Conservation (phyloP, 352 stramenopile species). For the Pythium insidiosum region DNA sequence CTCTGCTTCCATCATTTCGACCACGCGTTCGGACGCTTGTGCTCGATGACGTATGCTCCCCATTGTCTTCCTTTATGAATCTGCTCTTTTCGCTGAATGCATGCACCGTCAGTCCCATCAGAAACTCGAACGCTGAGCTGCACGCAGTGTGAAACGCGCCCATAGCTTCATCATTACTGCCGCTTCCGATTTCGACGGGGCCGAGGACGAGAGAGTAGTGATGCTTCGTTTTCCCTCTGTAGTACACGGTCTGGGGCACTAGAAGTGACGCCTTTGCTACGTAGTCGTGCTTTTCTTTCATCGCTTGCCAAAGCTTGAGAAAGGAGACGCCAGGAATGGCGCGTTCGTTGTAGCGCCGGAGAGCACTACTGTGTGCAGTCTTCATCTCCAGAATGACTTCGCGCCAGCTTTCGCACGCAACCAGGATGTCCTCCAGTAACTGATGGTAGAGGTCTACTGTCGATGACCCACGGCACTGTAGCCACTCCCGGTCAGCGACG, state of each 20-base stretch:
- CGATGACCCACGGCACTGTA: constrained; percentile 28
- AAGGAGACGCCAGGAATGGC: constrained; percentile 31
- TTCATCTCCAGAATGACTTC: constrained; percentile 32
- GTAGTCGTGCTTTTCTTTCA: constrained; percentile 28
- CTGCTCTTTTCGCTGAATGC: too few species aligned
- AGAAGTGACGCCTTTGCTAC: constrained; percentile 21
- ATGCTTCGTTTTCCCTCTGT: constrained; percentile 30
- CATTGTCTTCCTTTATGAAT: too few species aligned
- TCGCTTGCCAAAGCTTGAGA: constrained; percentile 37
- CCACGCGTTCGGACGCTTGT: too few species aligned
- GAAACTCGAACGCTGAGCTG: constrained; percentile 29
- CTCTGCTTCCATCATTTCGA: too few species aligned
- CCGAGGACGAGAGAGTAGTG: constrained; percentile 59
- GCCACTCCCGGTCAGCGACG: constrained; percentile 40
- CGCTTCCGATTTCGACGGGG: constrained; percentile 63
- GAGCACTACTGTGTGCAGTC: constrained; percentile 10
- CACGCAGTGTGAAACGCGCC: constrained; percentile 38
- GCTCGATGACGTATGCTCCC: too few species aligned
- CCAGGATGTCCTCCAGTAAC: constrained; percentile 36
- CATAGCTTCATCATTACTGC: constrained; percentile 42
- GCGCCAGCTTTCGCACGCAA: constrained; percentile 35
- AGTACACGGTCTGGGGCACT: constrained; percentile 39
- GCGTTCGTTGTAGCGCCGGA: constrained; percentile 8
- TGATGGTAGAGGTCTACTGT: constrained; percentile 34
- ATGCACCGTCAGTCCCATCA: constrained; percentile 19